phyloP scores from a whole-genome alignment of 768 basidiomycete species.

The Chalciporus sphaerocephalus region DNA sequence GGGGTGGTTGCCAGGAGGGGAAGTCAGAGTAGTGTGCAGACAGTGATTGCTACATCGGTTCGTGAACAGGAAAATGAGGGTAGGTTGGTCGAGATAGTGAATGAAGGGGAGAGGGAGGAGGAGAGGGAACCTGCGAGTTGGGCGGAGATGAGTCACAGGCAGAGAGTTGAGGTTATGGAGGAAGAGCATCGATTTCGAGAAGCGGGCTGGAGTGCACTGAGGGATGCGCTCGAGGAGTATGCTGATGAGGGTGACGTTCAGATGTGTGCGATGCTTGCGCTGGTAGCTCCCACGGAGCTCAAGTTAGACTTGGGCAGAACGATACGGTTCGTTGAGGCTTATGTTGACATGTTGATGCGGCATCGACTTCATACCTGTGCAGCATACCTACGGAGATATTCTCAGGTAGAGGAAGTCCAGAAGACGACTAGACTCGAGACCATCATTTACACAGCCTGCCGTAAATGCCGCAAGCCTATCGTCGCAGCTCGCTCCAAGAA shows the following conservation, averaged over 20 bases:
- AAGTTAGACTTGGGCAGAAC: conserved; percentile 40
- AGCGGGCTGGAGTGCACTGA: conserved; percentile 54
- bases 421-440: conserved; percentile 59
- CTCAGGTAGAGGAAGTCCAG: conserved; percentile 46
- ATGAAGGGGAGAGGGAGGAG: conserved; percentile 28
- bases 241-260: conserved; percentile 76
- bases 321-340: conserved; percentile 59
- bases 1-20: conserved; percentile 39
- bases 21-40: conserved; percentile 66
- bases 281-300: conserved; percentile 60
- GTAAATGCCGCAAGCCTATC: conserved; percentile 61
- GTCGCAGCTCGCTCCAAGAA: conserved; percentile 36
- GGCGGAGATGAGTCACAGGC: conserved; percentile 24
- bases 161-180: conserved; percentile 29
- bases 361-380: conserved; percentile 60
- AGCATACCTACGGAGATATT: conserved; percentile 72
- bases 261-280: conserved; percentile 68
- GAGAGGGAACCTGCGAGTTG: conserved; percentile 26
- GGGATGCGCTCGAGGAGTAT: conserved; percentile 54
- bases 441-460: conserved; percentile 65
- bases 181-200: conserved; percentile 51
- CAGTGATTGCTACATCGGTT: conserved; percentile 57
- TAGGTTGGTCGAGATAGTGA: conserved; percentile 17
- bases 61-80: conserved; percentile 34
- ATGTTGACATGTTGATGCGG: conserved; percentile 65